Base-by-base conservation (phyloP, 495 filamentous ascomycete genomes). In the Penicillium mononematosum region DNA sequence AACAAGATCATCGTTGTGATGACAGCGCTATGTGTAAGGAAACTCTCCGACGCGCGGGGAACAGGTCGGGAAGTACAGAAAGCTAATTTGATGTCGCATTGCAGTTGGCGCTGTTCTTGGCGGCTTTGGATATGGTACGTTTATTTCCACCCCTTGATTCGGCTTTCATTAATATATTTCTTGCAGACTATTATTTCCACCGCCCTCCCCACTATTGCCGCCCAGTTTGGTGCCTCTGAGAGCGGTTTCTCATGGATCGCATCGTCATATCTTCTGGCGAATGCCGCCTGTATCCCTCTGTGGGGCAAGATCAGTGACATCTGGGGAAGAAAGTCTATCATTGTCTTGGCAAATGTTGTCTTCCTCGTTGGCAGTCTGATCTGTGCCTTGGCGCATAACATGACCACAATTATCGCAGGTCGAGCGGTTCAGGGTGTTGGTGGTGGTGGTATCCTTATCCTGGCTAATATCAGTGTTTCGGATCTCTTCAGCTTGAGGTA, bases 231-330 rank as follows among this genome's bases (percentile, higher is more conserved):
- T 43, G 81, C 83, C 45, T 78, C 77, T 1, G 81, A 82, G 47
- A 79, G 83, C 50, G 86, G 85, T 7, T 92, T 89, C 65, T 88
- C 86, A 45, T 92, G 88, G 88, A 88, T 92, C 63, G 87, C 86
- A 2, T 84, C 82, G 19, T 84, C 85, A 10, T 90, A 87, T 63
- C 75, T 88, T 19, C 80, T 94, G 8, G 86, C 85, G 17, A 86
- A 83, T 66, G 78, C 86, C 2, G 83, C 89, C 4, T 82, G 82
- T 27, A 84, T 85, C 22, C 88, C 89, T 0, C 75, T 85, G 52
- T 92, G 90, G 89, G 90, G 88, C n/a, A 91, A 91, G 66, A 71
- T 92, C 38, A 86, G 82, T 60, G 91, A 96, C 64, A 93, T 96
- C 55, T 95, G 85, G 80, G 91, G 91, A 1, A 82, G 91, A 24